These are phyloP conservation scores for Solanum clarkiae DNA, from an alignment of 257 asterid species.

Conservation along the genomic window DNA sequence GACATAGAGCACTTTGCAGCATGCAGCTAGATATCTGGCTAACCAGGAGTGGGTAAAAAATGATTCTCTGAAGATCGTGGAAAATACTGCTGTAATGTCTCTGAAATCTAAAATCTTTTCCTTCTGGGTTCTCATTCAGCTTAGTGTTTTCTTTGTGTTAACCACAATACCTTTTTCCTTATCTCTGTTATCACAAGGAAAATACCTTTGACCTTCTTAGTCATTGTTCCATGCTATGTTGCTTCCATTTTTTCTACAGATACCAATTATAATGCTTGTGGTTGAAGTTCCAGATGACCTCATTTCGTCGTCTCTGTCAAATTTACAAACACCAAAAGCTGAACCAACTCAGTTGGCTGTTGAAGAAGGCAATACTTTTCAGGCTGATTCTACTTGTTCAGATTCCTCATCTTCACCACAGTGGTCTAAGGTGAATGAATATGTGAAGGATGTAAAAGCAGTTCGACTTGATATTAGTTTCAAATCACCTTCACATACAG, in stretches of 20 bases:
- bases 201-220: background rate
- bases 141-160: background rate
- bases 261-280: constrained; percentile 97
- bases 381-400: constrained; percentile 29
- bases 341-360: constrained; percentile 32
- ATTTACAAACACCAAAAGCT: constrained; percentile 35
- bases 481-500: constrained; percentile 93
- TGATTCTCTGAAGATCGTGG: constrained; percentile 99
- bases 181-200: background rate
- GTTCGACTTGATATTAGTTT: constrained; percentile 97
- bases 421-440: constrained; percentile 27
- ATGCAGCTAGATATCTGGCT: constrained; percentile 98
- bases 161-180: background rate
- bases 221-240: background rate
- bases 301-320: constrained; percentile 37
- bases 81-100: constrained; percentile 92
- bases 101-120: constrained; percentile 1
- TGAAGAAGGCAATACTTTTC: constrained; percentile 36
- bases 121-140: background rate
- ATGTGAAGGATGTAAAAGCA: constrained; percentile 47
- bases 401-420: constrained; percentile 31
- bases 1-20: constrained; percentile 45
- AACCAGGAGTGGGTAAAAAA: constrained; percentile 99
- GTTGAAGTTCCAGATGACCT: constrained; percentile 92
- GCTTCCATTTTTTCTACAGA: constrained; percentile 31